Conservation (phyloP, 2,329 filamentous ascomycete species). For the Trichoderma sp. region DNA sequence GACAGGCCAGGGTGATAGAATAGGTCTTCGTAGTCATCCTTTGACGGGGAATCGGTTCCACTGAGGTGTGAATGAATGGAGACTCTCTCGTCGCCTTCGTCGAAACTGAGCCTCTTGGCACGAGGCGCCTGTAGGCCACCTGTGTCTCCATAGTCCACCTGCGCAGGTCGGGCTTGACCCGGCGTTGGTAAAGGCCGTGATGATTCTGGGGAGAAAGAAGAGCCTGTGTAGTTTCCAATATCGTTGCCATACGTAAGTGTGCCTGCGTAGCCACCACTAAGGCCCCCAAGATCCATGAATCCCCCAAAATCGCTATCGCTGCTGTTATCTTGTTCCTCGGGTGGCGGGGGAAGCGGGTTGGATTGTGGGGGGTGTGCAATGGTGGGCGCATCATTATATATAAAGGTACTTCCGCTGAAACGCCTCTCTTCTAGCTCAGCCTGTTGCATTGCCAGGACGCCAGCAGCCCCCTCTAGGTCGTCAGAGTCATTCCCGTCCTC, state of each 20-base stretch:
- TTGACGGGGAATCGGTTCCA: constrained; percentile 62
- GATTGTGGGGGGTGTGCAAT: constrained; percentile 22
- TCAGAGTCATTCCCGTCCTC: constrained; percentile 66
- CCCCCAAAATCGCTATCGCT: constrained; percentile 70
- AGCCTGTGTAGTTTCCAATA: constrained; percentile 39
- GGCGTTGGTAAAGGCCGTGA: constrained; percentile 50
- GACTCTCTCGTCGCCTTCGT: constrained; percentile 81
- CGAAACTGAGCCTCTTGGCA: constrained; percentile 76
- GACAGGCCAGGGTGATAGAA: constrained; percentile 87
- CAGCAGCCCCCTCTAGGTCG: constrained; percentile 82
- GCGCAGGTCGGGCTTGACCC: constrained; percentile 45
- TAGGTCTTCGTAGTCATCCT: constrained; percentile 79
- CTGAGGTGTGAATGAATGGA: constrained; percentile 55
- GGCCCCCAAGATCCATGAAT: constrained; percentile 67
- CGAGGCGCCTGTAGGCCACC: constrained; percentile 79
- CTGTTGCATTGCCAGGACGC: constrained; percentile 77
- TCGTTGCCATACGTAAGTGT: constrained; percentile 51
- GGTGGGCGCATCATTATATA: constrained; percentile 29
- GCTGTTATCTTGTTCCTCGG: constrained; percentile 47
- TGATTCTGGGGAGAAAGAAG: constrained; percentile 42
- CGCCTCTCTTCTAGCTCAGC: constrained; percentile 74
- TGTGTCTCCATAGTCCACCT: constrained; percentile 86
- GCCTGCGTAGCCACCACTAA: constrained; percentile 67
- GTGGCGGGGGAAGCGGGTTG: constrained; percentile 44
- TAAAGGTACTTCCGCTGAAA: constrained; percentile 35